phyloP scores from a whole-genome alignment of 129 eudicot genomes.

The Tagetes patula region DNA sequence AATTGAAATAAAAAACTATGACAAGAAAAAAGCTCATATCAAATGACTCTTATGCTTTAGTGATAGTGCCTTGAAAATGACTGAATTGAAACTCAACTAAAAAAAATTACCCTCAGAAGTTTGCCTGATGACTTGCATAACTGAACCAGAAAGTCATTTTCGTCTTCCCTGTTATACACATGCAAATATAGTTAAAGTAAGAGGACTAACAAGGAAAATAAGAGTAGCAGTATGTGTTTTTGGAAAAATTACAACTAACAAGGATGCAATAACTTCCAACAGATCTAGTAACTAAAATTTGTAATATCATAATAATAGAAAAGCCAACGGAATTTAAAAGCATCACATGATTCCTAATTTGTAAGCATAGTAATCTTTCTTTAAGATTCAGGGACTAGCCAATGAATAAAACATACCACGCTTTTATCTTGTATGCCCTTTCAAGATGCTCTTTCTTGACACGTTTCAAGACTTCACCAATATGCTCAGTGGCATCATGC shows the following conservation, averaged over 20 bases:
- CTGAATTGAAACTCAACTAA: not conserved
- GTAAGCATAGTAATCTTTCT: not conserved
- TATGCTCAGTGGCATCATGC: conserved; percentile 92
- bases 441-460: conserved; percentile 84
- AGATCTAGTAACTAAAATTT: not conserved
- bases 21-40: not conserved
- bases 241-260: no score
- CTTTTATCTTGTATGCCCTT: conserved; percentile 85
- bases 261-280: not conserved
- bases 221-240: no score
- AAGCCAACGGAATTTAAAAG: not conserved
- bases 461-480: conserved; percentile 88
- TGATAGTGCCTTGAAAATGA: not conserved
- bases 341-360: not conserved
- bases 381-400: not conserved
- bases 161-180: conserved; percentile 69
- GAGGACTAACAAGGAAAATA: not conserved
- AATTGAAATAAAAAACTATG: not conserved
- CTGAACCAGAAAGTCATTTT: conserved; percentile 83
- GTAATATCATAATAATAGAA: not conserved
- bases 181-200: not conserved
- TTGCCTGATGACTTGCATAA: conserved; percentile 84
- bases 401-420: conserved; percentile 50
- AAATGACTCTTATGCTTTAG: not conserved
- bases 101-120: conserved; percentile 65